phyloP scores from a whole-genome alignment of 2,329 filamentous ascomycete species.

The Colletotrichum cordylinicola region DNA sequence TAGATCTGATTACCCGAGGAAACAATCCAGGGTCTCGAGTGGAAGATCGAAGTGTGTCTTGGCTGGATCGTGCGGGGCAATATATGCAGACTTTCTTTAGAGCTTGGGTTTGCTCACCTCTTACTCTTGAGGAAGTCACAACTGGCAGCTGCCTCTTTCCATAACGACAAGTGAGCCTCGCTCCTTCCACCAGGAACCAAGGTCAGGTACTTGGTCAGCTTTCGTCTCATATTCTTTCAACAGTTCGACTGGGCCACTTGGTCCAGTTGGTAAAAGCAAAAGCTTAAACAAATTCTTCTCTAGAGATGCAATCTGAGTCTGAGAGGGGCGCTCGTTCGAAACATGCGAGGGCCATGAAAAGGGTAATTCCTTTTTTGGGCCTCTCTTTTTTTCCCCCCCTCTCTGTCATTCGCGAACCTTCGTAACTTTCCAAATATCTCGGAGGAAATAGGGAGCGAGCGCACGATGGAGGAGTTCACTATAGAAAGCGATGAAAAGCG shows the following conservation, averaged over 20 bases:
- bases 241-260: not conserved
- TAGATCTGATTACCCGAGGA: not conserved
- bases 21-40: not conserved
- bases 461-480: not conserved
- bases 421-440: not conserved
- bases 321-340: not conserved
- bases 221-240: not conserved
- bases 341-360: not conserved
- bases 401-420: not conserved
- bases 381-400: not conserved
- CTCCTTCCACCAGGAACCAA: not conserved
- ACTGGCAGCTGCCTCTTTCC: not conserved
- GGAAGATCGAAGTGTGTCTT: not conserved
- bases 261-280: not conserved
- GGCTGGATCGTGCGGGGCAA: not conserved
- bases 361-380: not conserved
- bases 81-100: not conserved
- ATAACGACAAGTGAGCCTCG: not conserved
- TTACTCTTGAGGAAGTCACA: not conserved
- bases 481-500: not conserved
- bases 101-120: not conserved
- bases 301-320: not conserved
- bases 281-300: not conserved
- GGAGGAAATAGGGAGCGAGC: not conserved
- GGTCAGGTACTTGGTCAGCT: not conserved